Evolutionary conservation across 192 early-diverging fungal genomes (phyloP), one percentile per base, ranked within the genome.

Genomic region (Backusella tarrabulga): DNA sequence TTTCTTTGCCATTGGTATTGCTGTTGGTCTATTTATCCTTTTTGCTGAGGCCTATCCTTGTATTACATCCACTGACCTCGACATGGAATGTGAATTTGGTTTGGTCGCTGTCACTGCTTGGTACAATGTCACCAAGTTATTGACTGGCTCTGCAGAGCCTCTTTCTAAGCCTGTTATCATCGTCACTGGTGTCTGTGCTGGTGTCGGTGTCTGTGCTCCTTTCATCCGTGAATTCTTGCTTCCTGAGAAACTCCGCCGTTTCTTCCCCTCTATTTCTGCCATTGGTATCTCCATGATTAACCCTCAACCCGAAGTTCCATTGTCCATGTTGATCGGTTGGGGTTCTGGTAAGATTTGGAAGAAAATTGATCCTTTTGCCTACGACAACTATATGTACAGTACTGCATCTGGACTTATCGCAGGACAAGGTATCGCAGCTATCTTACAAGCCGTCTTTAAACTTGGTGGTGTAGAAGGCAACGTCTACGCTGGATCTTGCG

Each of bases 21-120:
- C 80, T 41, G 83, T 92, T 15, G 87, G 84, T 46, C 76, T 92
- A 21, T 92, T 86, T 77, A 74, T 89, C 38, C 50, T 92, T 34
- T 92, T 91, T 75, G 82, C 87, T 34, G 80, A 81, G 23, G 90
- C 91, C 0, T 92, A 92, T 78, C 91, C 91, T 12, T 92, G 91
- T 72, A 84, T 92, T 50, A 76, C 83, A 34, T 50, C 56, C 46
- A 42, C 70, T 6, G 41, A 76, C 29, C 71, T 41, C 4, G 50
- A 75, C 26, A 69, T 19, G 34, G 76, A 68, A 40, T 77, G 81
- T 54, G 44, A 79, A 34, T 90, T 80, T 83, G 77, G 40, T 50
- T 68, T 73, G 19, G 77, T 75, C 80, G 83, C 77, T 80, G 78
- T 80, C 26, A 80, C 29, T 29, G 73, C 80, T 4, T 81, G 80